Evolutionary conservation across 2,329 filamentous ascomycete species (phyloP), one percentile per base, ranked within the genome.

Genomic region (Alternaria sp.): DNA sequence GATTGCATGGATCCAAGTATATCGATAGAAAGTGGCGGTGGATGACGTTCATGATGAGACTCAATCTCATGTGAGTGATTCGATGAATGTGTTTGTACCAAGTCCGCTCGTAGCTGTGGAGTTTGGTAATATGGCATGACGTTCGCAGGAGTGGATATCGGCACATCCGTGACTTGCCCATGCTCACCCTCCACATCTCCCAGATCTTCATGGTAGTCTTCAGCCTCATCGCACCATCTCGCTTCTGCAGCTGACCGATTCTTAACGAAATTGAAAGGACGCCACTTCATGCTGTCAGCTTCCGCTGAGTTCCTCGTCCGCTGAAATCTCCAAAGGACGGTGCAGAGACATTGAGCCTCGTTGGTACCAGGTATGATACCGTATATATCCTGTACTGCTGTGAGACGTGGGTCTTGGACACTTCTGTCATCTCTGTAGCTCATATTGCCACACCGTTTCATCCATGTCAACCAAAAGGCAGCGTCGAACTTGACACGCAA

Each of bases 361-460:
- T 70, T 64, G 1, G 67, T 68, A 22, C 68, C 65, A 5, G 72
- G 70, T 5, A 70, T 63, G 8, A 72, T 65, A 12, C 79, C 77
- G 34, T 77, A 78, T 28, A 83, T 70, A 49, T 83, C 80, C 57
- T 83, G 81, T 4, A 77, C 73, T 4, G 79, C 81, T 1, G 75
- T 80, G 42, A 83, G 73, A 4, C 73, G 65, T 4, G 70, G 69
- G 4, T 70, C 64, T 3, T 70, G 64, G 1, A 81, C 77, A 16
- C 62, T 53, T 11, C 71, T 67, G 46, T 71, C 69, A 30, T 68
- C 62, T 49, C 63, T 64, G 20, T 64, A 65, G 28, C 69, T 61
- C 18, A 64, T 28, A 9, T 43, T 62, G n/a, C 66, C 63, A 9
- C 80, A 68, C 8, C 66, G 64, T 2, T 63, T 69, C 61, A 82